phyloP scores from a whole-genome alignment of 768 basidiomycete genomes.

The Megacollybia marginata region DNA sequence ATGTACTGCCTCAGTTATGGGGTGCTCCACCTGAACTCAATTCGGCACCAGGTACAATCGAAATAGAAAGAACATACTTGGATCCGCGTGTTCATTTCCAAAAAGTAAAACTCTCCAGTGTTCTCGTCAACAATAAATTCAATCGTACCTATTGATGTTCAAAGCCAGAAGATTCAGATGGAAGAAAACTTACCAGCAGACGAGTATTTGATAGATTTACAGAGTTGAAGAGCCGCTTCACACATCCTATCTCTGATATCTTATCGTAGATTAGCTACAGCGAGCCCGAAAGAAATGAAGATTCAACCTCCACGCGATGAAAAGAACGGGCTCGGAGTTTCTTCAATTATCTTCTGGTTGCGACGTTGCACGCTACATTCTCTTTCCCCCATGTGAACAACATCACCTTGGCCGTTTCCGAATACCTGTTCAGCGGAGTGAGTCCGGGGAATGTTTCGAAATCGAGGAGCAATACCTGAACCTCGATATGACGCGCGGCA shows the following conservation, averaged over 20 bases:
- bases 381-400: constrained; percentile 59
- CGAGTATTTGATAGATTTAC: constrained; percentile 41
- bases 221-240: constrained; percentile 44
- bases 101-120: constrained; percentile 51
- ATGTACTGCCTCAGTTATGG: constrained; percentile 51
- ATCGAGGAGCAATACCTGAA: constrained; percentile 36
- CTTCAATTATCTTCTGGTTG: constrained; percentile 71
- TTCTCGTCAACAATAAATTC: constrained; percentile 57
- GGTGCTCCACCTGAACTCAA: constrained; percentile 50
- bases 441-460: neutral
- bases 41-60: neutral
- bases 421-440: constrained; percentile 40
- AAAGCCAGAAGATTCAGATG: neutral
- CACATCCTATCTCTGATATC: constrained; percentile 37
- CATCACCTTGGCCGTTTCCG: constrained; percentile 53
- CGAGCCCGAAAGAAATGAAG: no score
- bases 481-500: constrained; percentile 54
- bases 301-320: constrained; percentile 31
- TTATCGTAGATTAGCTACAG: neutral
- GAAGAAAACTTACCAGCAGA: constrained; percentile 42
- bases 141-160: constrained; percentile 43
- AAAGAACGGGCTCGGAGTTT: constrained; percentile 58
- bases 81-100: constrained; percentile 68
- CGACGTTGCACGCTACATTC: constrained; percentile 66
- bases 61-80: constrained; percentile 27